Evolutionary conservation across 352 stramenopile genomes (phyloP).

Genomic region (Globisporangium iwayamae): DNA sequence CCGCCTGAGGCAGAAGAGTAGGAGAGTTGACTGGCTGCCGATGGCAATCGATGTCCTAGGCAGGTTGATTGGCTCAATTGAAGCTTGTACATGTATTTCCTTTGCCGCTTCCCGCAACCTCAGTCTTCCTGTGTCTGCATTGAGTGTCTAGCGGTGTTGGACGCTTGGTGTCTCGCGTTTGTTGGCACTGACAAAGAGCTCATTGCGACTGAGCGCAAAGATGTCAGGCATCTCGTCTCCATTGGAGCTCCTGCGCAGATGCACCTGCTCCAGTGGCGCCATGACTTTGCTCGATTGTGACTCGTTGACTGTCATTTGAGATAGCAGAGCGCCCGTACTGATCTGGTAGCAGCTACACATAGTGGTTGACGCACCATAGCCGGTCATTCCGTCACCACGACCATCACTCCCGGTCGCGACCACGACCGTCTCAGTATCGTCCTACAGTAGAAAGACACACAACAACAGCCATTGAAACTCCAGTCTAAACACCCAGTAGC

Average conservation of each 20-base stretch:
- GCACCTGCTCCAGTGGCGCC: slow-evolving; percentile 34
- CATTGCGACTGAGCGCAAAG: slow-evolving; percentile 37
- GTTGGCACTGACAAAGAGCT: slow-evolving; percentile 24
- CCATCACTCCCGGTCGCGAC: too few relatives aligned
- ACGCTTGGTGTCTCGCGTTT: not conserved
- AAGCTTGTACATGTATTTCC: not conserved
- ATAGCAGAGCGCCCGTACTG: slow-evolving; percentile 18
- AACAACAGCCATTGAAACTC: not conserved
- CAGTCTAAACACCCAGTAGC: not conserved
- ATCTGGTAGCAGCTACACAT: slow-evolving; percentile 33
- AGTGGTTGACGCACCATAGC: too few relatives aligned
- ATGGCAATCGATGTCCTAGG: too few relatives aligned
- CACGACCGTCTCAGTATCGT: slow-evolving; percentile 29
- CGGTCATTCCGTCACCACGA: too few relatives aligned
- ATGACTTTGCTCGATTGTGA: not conserved
- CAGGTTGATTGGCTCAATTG: too few relatives aligned
- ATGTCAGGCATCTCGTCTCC: slow-evolving; percentile 21
- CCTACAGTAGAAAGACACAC: too few relatives aligned
- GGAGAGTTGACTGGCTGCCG: too few relatives aligned
- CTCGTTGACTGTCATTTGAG: slow-evolving; percentile 20
- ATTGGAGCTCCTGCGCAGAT: slow-evolving; percentile 18
- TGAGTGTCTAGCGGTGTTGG: too few relatives aligned
- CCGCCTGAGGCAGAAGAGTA: slow-evolving; percentile 52
- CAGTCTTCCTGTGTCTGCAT: too few relatives aligned
- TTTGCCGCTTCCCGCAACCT: not conserved